Evolutionary conservation across 2,329 filamentous ascomycete genomes (phyloP).

Genomic region (Aspergillus neoniger): DNA sequence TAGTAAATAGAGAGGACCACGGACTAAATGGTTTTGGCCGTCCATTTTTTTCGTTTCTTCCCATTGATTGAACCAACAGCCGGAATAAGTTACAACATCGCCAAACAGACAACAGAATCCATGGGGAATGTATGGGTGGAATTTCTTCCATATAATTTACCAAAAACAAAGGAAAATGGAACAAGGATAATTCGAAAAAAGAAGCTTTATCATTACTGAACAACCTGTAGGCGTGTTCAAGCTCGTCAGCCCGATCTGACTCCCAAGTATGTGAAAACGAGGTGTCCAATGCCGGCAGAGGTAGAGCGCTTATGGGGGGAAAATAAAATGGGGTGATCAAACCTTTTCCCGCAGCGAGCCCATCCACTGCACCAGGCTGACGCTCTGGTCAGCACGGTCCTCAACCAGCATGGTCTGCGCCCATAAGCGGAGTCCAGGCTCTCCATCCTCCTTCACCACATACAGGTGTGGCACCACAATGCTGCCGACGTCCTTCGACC

Average conservation of each 20-base stretch:
- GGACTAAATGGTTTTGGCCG: background rate
- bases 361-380: conserved; percentile 93
- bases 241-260: conserved; percentile 26
- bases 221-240: conserved; percentile 31
- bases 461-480: conserved; percentile 93
- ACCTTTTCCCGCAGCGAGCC: conserved; percentile 94
- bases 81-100: background rate
- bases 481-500: conserved; percentile 83
- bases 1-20: background rate
- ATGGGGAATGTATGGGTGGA: conserved; percentile 24
- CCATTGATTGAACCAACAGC: background rate
- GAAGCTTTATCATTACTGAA: conserved; percentile 33
- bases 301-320: conserved; percentile 7
- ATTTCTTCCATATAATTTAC: conserved; percentile 25
- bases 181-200: too few species aligned
- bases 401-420: conserved; percentile 94
- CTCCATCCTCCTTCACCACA: conserved; percentile 90
- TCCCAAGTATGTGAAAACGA: conserved; percentile 12
- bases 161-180: conserved; percentile 15
- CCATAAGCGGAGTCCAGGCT: conserved; percentile 93
- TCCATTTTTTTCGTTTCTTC: background rate
- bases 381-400: conserved; percentile 89
- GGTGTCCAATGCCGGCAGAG: conserved; percentile 10
- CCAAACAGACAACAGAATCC: conserved; percentile 8
- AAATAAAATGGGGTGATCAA: conserved; percentile 34